These are phyloP conservation scores for Aspergillus novoparasiticus DNA, from an alignment of 2,329 filamentous ascomycete species.

Conservation along the genomic window DNA sequence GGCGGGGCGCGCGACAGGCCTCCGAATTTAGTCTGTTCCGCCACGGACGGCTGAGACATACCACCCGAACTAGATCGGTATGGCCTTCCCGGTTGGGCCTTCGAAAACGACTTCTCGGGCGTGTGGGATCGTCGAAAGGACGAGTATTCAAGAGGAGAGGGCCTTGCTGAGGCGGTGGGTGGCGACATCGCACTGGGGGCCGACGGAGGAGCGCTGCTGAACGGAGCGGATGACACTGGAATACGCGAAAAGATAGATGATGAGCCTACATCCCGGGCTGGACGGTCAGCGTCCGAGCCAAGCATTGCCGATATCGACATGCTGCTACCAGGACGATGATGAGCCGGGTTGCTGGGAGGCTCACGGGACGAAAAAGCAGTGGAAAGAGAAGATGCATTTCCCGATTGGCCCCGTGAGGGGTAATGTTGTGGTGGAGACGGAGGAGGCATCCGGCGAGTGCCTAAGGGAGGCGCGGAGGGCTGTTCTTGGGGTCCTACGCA, in stretches of 20 bases:
- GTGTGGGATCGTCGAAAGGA: conserved; percentile 70
- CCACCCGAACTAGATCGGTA: conserved; percentile 43
- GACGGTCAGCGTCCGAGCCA: conserved; percentile 55
- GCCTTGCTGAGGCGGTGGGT: conserved; percentile 43
- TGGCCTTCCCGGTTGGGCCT: conserved; percentile 33
- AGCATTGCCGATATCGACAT: conserved; percentile 78
- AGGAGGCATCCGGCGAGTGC: conserved; percentile 52
- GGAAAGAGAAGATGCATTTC: conserved; percentile 42
- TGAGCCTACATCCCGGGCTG: conserved; percentile 49
- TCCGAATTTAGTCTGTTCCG: conserved; percentile 38
- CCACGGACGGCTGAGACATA: conserved; percentile 24
- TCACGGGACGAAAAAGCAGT: conserved; percentile 55
- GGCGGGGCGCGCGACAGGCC: conserved; percentile 32
- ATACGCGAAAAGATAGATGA: conserved; percentile 53
- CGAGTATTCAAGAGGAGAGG: conserved; percentile 60
- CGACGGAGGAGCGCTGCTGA: conserved; percentile 36
- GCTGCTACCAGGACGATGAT: conserved; percentile 62
- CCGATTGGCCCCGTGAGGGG: conserved; percentile 43
- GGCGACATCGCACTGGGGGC: conserved; percentile 46
- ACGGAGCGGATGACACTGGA: conserved; percentile 36
- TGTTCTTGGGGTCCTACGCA: conserved; percentile 33
- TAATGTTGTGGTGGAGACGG: conserved; percentile 54
- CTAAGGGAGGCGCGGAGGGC: conserved; percentile 37
- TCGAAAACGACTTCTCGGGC: conserved; percentile 68
- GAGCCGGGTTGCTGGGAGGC: conserved; percentile 53